These are phyloP conservation scores for Cystobasidium ongulense DNA, from an alignment of 768 basidiomycete species.

Conservation along the genomic window DNA sequence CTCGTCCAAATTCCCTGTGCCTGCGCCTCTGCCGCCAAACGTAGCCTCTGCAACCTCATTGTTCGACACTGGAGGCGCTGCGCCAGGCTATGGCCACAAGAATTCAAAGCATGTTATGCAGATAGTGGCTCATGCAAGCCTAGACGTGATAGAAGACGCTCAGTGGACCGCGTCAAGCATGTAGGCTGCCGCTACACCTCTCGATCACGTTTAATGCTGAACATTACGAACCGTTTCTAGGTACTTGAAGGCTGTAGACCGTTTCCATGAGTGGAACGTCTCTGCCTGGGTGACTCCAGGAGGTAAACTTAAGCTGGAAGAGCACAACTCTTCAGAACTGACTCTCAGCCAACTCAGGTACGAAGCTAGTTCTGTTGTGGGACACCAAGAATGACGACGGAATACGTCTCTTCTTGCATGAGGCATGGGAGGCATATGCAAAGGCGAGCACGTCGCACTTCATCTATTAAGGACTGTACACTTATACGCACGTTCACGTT, in stretches of 20 bases:
- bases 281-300: constrained; percentile 92
- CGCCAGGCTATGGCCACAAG: constrained; percentile 37
- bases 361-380: constrained; percentile 89
- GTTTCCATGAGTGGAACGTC: constrained; percentile 97
- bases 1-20: constrained; percentile 41
- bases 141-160: constrained; percentile 90
- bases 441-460: constrained; percentile 57
- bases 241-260: constrained; percentile 91
- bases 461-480: background rate
- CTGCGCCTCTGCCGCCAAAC: constrained; percentile 36
- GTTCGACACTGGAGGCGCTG: constrained; percentile 30
- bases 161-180: constrained; percentile 63
- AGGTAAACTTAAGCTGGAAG: constrained; percentile 54
- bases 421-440: constrained; percentile 93
- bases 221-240: constrained; percentile 49
- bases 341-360: constrained; percentile 55
- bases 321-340: background rate
- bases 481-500: background rate
- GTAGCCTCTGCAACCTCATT: constrained; percentile 32
- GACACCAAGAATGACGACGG: constrained; percentile 96
- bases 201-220: background rate
- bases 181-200: constrained; percentile 22
- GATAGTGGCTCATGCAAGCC: constrained; percentile 94
- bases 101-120: constrained; percentile 69
- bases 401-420: constrained; percentile 81